phyloP scores from a whole-genome alignment of 345 rosid species.

The Moricandia moricandioides region DNA sequence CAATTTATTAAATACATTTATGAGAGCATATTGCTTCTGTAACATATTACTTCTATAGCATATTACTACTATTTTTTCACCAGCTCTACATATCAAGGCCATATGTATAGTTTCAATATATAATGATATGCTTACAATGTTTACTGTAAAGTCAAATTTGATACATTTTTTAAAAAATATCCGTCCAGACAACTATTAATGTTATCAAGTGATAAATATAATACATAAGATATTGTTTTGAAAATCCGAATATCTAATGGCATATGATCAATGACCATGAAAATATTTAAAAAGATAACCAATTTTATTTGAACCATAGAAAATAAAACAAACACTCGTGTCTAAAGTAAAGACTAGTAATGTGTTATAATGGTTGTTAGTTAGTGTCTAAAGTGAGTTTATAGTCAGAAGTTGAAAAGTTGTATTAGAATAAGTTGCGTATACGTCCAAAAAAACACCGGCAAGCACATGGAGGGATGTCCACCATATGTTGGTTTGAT shows the following conservation, averaged over 20 bases:
- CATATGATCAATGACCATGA: not conserved
- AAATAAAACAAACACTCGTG: too few relatives aligned
- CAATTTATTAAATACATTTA: too few relatives aligned
- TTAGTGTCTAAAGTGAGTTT: not conserved
- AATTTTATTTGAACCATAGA: not conserved
- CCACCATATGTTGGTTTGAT: conserved; percentile 32
- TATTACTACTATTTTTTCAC: too few relatives aligned
- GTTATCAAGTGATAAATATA: not conserved
- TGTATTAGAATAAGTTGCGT: conserved; percentile 13
- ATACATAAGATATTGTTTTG: not conserved
- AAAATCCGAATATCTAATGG: not conserved
- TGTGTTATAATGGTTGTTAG: too few relatives aligned
- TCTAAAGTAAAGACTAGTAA: too few relatives aligned
- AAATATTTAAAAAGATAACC: not conserved
- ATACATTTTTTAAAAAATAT: not conserved
- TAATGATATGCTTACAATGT: not conserved
- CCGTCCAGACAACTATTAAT: too few relatives aligned
- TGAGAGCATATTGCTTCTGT: too few relatives aligned
- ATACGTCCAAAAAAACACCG: conserved; percentile 22
- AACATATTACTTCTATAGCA: too few relatives aligned
- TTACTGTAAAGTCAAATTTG: not conserved
- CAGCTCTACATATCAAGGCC: too few relatives aligned
- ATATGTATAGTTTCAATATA: not conserved
- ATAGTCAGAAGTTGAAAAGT: conserved; percentile 15
- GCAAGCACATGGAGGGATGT: conserved; percentile 15